These are phyloP conservation scores for Aureobasidium leucospermi DNA, from an alignment of 2,329 filamentous ascomycete genomes.

Conservation along the genomic window DNA sequence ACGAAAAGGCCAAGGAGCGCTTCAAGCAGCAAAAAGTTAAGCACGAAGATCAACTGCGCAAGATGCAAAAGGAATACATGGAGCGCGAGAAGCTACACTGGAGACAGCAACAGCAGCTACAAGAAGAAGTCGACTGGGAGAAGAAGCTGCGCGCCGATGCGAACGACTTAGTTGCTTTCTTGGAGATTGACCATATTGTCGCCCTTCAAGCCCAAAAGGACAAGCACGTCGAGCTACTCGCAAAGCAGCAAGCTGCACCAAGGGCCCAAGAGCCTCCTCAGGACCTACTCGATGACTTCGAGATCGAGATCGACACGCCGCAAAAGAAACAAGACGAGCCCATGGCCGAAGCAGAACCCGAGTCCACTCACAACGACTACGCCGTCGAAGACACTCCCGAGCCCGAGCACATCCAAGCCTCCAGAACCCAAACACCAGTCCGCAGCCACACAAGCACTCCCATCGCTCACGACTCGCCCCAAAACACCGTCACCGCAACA, in stretches of 20 bases:
- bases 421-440: not conserved
- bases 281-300: not conserved
- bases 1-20: constrained; percentile 18
- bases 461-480: constrained; percentile 1
- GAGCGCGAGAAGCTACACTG: constrained; percentile 55
- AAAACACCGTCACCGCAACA: not conserved
- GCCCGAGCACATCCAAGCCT: not conserved
- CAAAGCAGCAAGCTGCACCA: not conserved
- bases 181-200: constrained; percentile 68
- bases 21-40: constrained; percentile 25
- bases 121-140: constrained; percentile 59
- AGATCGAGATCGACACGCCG: not conserved
- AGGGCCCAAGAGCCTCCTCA: not conserved
- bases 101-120: constrained; percentile 37
- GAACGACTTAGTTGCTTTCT: constrained; percentile 66
- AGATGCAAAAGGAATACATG: constrained; percentile 49
- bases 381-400: constrained; percentile 1
- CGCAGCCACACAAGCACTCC: constrained; percentile 2
- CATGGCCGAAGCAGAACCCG: not conserved
- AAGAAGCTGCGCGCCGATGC: constrained; percentile 58
- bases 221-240: constrained; percentile 31
- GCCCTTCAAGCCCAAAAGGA: constrained; percentile 18
- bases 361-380: not conserved
- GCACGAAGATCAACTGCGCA: constrained; percentile 29
- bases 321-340: not conserved